phyloP scores from a whole-genome alignment of 2,329 filamentous ascomycete genomes.

The Chalara sp. region DNA sequence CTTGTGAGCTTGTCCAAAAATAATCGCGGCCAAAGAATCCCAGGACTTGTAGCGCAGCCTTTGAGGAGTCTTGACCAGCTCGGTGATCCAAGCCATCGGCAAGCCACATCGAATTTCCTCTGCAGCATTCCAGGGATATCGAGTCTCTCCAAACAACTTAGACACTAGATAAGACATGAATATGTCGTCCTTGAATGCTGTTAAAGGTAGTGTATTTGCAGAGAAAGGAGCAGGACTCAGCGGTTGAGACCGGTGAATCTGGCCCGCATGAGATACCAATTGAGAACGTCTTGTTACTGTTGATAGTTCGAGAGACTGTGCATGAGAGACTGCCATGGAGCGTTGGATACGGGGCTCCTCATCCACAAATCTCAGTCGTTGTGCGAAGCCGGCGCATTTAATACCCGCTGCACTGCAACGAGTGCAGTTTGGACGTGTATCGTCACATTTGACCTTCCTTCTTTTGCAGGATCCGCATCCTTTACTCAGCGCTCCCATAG shows the following conservation, averaged over 20 bases:
- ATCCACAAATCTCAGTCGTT: conserved; percentile 6
- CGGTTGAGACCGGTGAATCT: neutral
- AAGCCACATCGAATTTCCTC: neutral
- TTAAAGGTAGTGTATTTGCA: conserved; percentile 2
- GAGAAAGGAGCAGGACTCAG: conserved; percentile 1
- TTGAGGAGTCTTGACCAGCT: conserved; percentile 2
- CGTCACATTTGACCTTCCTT: conserved; percentile 17
- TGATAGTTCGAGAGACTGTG: neutral
- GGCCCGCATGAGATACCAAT: neutral
- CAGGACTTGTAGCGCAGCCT: conserved; percentile 2
- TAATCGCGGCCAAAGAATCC: conserved; percentile 7
- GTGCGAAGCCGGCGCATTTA: conserved; percentile 6
- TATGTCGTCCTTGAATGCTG: conserved; percentile 7
- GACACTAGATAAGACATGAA: conserved; percentile 3
- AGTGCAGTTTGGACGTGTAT: conserved; percentile 12
- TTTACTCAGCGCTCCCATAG: conserved; percentile 3
- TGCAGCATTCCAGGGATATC: neutral
- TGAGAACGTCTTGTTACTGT: neutral
- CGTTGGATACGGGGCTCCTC: conserved; percentile 4
- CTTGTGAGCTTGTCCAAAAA: conserved; percentile 4
- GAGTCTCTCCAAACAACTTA: conserved; percentile 2
- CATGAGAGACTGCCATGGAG: neutral
- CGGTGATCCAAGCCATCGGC: conserved; percentile 2
- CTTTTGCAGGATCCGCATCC: conserved; percentile 6
- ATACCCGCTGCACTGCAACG: conserved; percentile 12